Evolutionary conservation across 352 stramenopile species (phyloP).

Genomic region (Pythium brachiatum): DNA sequence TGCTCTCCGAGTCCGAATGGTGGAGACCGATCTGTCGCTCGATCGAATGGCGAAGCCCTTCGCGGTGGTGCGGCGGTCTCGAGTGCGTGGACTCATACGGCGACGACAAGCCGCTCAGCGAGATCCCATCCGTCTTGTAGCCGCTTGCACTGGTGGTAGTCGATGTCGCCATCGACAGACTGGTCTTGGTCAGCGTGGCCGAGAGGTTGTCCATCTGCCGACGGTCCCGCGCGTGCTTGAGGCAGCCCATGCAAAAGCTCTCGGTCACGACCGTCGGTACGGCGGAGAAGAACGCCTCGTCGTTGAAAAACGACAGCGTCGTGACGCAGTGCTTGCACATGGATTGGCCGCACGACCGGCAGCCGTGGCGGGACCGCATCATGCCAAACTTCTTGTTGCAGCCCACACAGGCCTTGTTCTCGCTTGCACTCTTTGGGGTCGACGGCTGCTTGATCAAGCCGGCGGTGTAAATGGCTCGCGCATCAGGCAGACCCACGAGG

Average conservation of each 20-base stretch:
- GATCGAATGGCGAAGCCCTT: conserved; percentile 14
- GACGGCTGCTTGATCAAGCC: conserved; percentile 19
- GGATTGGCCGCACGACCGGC: conserved; percentile 23
- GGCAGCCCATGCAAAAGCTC: conserved; percentile 26
- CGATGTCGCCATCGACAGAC: conserved; percentile 5
- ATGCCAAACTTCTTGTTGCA: conserved; percentile 31
- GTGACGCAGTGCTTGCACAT: conserved; percentile 32
- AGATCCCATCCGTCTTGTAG: conserved; percentile 7
- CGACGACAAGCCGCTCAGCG: neutral
- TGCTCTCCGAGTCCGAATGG: conserved; percentile 18
- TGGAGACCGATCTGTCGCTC: conserved; percentile 19
- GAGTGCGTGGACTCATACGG: neutral
- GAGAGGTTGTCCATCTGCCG: conserved; percentile 18
- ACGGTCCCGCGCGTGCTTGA: conserved; percentile 21
- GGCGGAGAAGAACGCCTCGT: conserved; percentile 16
- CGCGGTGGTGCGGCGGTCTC: neutral
- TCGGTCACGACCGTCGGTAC: conserved; percentile 13
- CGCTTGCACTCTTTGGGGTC: neutral
- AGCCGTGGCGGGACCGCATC: conserved; percentile 24
- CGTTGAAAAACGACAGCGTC: conserved; percentile 31
- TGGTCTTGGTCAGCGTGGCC: conserved; percentile 21
- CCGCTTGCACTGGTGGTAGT: neutral
- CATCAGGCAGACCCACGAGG: conserved; percentile 17
- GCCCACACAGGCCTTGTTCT: conserved; percentile 25
- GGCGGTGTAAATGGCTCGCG: conserved; percentile 12